Evolutionary conservation across 768 basidiomycete genomes (phyloP), one percentile per base, ranked within the genome.

Genomic region (Mycena galopus): DNA sequence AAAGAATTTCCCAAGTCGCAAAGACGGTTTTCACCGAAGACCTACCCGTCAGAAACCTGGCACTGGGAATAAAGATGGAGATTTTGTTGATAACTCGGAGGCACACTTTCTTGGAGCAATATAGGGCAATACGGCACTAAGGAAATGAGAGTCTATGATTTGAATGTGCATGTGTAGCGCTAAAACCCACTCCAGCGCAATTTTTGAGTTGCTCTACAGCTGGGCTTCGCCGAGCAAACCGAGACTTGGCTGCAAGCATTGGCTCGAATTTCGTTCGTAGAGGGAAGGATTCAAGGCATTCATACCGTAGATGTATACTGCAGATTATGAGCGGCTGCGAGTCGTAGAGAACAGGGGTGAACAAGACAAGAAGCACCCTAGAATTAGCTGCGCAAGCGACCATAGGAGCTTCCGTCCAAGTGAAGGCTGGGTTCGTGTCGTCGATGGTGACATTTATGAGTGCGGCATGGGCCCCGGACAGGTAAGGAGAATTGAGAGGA

Each of bases 51-150:
- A 27, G 69, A 63, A 29, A 57, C 69, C 35, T 70, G 69, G 11
- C 62, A 70, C 69, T 70, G 14, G 12, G 14, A 27, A 63, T 21
- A 3, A 25, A 25, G 30, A 55, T 42, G 25, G 12, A 44, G 19
- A 37, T 35, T 42, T 37, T 37, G 29, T 3, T 35, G 14, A 32
- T 4, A 56, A 3, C 12, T 19, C 2, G 21, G 32, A 16, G n/a
- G 55, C 68, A 5, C 37, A 63, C 68, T 23, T 56, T 63, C 30
- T 63, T 69, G 39, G 68, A 63, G 61, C 68, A 69, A 57, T 69
- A 69, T 57, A 39, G 68, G 1, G 68, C 53, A 35, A 27, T 32
- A 19, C 61, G 61, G 32, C 68, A 69, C 68, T 69, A n/a, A 19
- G 12, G 3, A 23, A 56, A 33, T 9, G n/a, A 7, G 14, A 57